Base-by-base conservation (phyloP, 768 basidiomycete species). In the Boletus vinaceobasis region DNA sequence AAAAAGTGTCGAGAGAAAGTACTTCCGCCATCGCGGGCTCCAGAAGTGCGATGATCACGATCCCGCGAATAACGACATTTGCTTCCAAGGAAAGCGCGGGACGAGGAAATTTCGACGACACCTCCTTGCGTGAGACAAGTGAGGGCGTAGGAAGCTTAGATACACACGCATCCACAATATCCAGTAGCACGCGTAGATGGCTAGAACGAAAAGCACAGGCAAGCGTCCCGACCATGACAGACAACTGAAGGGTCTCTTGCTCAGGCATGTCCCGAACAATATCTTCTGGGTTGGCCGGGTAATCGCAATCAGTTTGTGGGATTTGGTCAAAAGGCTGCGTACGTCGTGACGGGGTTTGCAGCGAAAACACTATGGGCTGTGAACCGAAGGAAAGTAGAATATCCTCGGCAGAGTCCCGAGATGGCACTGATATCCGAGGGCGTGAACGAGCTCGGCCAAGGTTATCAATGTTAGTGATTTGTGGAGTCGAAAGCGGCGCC, bases 301-400 rank as follows among this genome's bases (percentile, higher is more conserved):
- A 26, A 58, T 50, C 52, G 49, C 36, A 17, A 40, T 36, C 53
- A 45, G 27, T 39, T 44, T 36, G 46, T 9, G 35, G 27, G 9
- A 13, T 29, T 39, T 50, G 56, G 11, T 54, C 55, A 33, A 60
- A 55, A 48, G 59, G 36, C 51, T 56, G 60, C 15, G 49, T 9
- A 49, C 55, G 47, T 58, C 56, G 39, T 73, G 68, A 57, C 42
- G 82, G 79, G 0, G 82, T 86, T 33, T 69, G 71, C 19, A 92
- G 67, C 42, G 75, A 74, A 43, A 90, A 56, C 4, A 79, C 65
- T 46, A 92, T 75, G 19, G 90, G 83, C 31, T 85, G 80, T 14
- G 77, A 65, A 17, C 86, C 84, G 49, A 90, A 77, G 7, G 85
- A 86, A 14, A 90, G 52, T 9, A 93, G 58, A 8, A 71, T 69